These are phyloP conservation scores for Colletotrichum incanum DNA, from an alignment of 2,329 filamentous ascomycete species.

Conservation along the genomic window DNA sequence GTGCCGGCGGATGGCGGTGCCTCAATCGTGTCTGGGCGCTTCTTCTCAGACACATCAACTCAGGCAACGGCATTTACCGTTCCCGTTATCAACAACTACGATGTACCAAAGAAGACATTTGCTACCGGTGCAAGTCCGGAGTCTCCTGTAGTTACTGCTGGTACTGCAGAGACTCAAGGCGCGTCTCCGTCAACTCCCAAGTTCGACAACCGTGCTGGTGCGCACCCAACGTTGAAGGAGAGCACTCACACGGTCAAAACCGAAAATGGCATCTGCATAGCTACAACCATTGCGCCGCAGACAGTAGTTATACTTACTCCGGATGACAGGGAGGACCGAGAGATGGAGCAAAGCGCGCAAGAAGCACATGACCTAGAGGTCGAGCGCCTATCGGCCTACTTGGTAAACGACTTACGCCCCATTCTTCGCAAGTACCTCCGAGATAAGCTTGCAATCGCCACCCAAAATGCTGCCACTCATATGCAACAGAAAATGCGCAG, in stretches of 20 bases:
- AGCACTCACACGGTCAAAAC: neutral
- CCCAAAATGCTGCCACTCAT: neutral
- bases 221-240: neutral
- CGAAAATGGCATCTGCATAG: neutral
- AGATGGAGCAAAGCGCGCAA: neutral
- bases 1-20: neutral
- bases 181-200: neutral
- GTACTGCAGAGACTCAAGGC: neutral
- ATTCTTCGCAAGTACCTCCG: neutral
- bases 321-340: neutral
- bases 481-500: neutral
- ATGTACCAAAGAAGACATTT: neutral
- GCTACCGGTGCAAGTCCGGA: neutral
- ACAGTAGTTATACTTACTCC: neutral
- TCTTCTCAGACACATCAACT: neutral
- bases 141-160: fast-evolving
- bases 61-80: neutral
- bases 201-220: neutral
- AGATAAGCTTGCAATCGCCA: neutral
- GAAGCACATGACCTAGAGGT: neutral
- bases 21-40: neutral
- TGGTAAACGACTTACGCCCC: neutral
- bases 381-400: neutral
- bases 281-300: neutral
- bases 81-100: neutral